A percentile compares a stretch with the other conserved stretches of the same genome.
These are phyloP conservation scores for Toxoplasma gondii DNA, from an alignment of 169 alveolate species.

Conservation along the genomic window DNA sequence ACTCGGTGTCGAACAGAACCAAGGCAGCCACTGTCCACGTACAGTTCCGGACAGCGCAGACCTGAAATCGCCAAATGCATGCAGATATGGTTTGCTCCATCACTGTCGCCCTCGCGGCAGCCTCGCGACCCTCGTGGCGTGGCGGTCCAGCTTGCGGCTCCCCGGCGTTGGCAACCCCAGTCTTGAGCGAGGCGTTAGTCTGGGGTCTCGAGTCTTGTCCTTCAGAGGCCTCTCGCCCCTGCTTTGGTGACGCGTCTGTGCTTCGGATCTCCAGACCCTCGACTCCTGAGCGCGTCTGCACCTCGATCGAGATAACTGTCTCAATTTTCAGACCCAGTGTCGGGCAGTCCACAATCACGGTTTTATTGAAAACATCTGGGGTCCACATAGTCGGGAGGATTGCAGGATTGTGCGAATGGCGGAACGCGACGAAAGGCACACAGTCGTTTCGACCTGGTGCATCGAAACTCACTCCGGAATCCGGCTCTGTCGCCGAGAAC, in stretches of 20 bases:
- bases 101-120: not conserved
- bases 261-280: not conserved
- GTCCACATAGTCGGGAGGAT: not conserved
- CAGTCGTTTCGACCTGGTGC: no score
- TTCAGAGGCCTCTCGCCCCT: not conserved
- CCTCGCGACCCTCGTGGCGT: not conserved
- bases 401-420: not conserved
- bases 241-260: not conserved
- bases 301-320: conserved; percentile 17
- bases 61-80: conserved; percentile 58
- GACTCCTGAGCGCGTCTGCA: not conserved
- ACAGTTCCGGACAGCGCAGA: conserved; percentile 43
- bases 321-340: not conserved
- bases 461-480: not conserved
- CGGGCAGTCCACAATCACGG: conserved; percentile 18
- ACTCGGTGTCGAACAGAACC: conserved; percentile 49
- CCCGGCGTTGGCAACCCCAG: not conserved
- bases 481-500: not conserved
- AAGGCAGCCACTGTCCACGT: conserved; percentile 64
- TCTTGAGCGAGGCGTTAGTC: not conserved
- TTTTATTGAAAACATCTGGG: not conserved
- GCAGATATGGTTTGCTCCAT: conserved; percentile 45
- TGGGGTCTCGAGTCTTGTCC: not conserved
- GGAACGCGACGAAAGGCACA: not conserved
- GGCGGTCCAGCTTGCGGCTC: not conserved